Conservation (phyloP, 805 yeast species). For the Ogataea philodendri region DNA sequence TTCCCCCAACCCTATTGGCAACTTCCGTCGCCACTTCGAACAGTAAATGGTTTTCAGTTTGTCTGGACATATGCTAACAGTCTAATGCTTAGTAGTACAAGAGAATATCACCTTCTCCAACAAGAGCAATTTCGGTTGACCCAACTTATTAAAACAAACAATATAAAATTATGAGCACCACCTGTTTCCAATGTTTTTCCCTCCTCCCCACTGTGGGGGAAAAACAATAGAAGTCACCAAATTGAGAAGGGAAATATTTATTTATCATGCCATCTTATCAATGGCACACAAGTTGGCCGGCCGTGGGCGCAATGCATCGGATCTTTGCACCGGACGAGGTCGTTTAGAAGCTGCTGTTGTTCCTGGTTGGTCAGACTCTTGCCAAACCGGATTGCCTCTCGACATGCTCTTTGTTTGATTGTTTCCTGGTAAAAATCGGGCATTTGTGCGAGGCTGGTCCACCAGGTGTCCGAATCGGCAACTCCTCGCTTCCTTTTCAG, state of each 20-base stretch:
- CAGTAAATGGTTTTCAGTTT: slow-evolving; percentile 79
- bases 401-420: slow-evolving; percentile 62
- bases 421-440: slow-evolving; percentile 52
- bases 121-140: too few species aligned
- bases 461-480: slow-evolving; percentile 32
- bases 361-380: slow-evolving; percentile 42
- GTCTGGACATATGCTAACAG: slow-evolving; percentile 59
- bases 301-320: slow-evolving; percentile 90
- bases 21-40: slow-evolving; percentile 97
- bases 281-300: slow-evolving; percentile 67
- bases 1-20: slow-evolving; percentile 97
- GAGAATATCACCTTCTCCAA: too few species aligned
- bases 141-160: too few species aligned
- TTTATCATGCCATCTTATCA: slow-evolving; percentile 22
- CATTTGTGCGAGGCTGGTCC: slow-evolving; percentile 38
- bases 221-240: slow-evolving; percentile 2
- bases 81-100: slow-evolving; percentile 7
- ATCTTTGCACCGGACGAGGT: slow-evolving; percentile 46
- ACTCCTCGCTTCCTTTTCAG: slow-evolving; percentile 27
- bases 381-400: slow-evolving; percentile 73
- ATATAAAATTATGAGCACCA: slow-evolving; percentile 8
- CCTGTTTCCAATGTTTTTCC: slow-evolving; percentile 10
- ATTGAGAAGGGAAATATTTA: slow-evolving; percentile 3
- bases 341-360: slow-evolving; percentile 43
- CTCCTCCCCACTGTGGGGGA: slow-evolving; percentile 8